Evolutionary conservation across 169 alveolate species (phyloP), one percentile per base, ranked within the genome.

Genomic region (Toxoplasma gondii): DNA sequence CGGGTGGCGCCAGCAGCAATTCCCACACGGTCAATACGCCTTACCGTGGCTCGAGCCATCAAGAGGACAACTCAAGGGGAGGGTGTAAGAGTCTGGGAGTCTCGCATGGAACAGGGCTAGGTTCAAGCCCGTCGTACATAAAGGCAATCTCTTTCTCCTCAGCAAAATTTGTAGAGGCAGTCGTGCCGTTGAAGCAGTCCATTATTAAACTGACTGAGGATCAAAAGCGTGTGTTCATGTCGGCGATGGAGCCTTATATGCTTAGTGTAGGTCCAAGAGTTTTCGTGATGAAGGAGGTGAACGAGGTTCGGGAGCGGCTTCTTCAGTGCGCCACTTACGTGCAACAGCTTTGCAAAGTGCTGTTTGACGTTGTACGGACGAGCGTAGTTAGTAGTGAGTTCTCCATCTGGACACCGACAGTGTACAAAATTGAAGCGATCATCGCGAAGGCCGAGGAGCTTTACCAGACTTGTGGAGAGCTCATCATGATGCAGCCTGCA

Each of bases 191-290:
- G 84, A 74, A 74, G 84, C 84, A 74, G 84, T 74, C 84, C 27
- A 74, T 74, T n/a, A n/a, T 74, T 16, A 36, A 74, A 36, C 10
- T 74, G 49, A 22, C 38, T 36, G 84, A 74, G 27, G 84, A 74
- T 36, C 86, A 92, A 54, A 92, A 92, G 41, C 87, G 92, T 38
- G 88, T 88, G 17, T 70, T 92, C 49, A 31, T 92, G 31, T 92
- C 94, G 12, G 94, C 92, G 38, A 92, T 92, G 94, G 94, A 92
- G 94, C 94, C 94, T 9, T 92, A 54, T 88, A 4, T 92, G 88
- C 41, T 92, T 43, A 81, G 87, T 91, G 92, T 91, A 7, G 94
- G 94, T n/a, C 91, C 92, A 19, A 90, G 84, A 39, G 94, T 92
- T 49, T 92, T 74, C 64, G 87, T 90, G 31, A 44, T 92, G 88